Evolutionary conservation across 148 eudicot species (phyloP).

Genomic region (Simmondsia chinensis): DNA sequence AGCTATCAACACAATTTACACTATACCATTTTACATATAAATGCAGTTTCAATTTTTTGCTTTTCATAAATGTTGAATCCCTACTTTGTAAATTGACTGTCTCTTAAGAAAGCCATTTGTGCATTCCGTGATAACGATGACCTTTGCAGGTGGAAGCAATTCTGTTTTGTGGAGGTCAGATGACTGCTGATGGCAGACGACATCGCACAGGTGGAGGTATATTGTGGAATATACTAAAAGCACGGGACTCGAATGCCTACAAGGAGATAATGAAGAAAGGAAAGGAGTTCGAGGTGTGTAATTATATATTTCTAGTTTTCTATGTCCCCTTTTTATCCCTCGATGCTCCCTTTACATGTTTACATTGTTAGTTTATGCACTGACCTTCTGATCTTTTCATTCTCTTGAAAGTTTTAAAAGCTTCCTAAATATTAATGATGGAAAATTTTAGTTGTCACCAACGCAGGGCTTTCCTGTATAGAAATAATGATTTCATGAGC

Average conservation of each 20-base stretch:
- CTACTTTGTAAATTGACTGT: no score
- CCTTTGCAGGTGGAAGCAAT: constrained; percentile 71
- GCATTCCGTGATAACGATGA: constrained; percentile 3
- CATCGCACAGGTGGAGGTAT: constrained; percentile 65
- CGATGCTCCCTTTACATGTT: neutral
- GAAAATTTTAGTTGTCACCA: no score
- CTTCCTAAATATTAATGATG: no score
- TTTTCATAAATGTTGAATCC: no score
- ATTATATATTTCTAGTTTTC: neutral
- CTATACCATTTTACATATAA: no score
- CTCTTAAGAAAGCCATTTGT: neutral
- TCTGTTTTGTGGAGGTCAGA: constrained; percentile 94
- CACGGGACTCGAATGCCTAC: constrained; percentile 70
- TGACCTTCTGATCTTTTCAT: no score
- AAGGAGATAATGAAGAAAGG: constrained; percentile 87
- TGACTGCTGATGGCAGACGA: constrained; percentile 62
- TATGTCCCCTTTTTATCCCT: neutral
- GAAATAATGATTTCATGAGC: no score
- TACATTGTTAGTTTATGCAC: neutral
- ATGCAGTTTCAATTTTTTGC: no score
- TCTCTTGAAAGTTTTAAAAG: no score
- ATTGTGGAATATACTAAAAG: constrained; percentile 74
- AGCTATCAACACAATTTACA: no score
- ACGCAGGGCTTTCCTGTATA: no score
- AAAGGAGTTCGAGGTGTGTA: constrained; percentile 74